phyloP scores from a whole-genome alignment of 2,329 filamentous ascomycete genomes.

The Eurotiales sp. region DNA sequence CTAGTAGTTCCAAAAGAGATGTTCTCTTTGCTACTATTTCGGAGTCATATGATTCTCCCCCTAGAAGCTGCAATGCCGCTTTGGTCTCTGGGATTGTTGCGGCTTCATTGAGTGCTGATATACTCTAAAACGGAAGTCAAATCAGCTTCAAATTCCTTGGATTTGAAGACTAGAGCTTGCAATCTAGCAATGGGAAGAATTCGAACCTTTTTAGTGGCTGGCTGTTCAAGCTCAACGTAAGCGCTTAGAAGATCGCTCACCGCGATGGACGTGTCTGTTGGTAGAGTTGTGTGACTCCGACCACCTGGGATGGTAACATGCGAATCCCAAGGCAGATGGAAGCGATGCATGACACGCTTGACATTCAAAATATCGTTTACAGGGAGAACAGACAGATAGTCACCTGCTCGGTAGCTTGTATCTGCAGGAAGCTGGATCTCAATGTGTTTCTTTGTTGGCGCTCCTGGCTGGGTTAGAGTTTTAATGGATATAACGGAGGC shows the following conservation, averaged over 20 bases:
- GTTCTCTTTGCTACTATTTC: neutral
- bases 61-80: neutral
- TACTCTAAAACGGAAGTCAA: neutral
- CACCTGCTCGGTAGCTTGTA: constrained; percentile 66
- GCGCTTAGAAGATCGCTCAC: constrained; percentile 51
- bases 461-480: constrained; percentile 33
- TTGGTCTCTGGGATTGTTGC: neutral
- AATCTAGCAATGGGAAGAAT: neutral
- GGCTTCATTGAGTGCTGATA: neutral
- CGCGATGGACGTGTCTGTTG: constrained; percentile 54
- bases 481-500: no score
- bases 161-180: neutral
- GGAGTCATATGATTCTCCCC: neutral
- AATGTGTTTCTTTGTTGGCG: constrained; percentile 60
- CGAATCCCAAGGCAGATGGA: constrained; percentile 66
- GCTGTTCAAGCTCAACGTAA: constrained; percentile 5
- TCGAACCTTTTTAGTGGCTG: neutral
- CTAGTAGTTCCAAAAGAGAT: neutral
- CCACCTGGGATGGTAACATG: constrained; percentile 57
- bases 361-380: constrained; percentile 63
- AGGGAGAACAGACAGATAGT: constrained; percentile 72
- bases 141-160: neutral
- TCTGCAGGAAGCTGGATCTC: constrained; percentile 64
- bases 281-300: constrained; percentile 40
- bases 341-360: constrained; percentile 59